Evolutionary conservation across 495 filamentous ascomycete genomes (phyloP).

Genomic region (Oleoguttula mirabilis): DNA sequence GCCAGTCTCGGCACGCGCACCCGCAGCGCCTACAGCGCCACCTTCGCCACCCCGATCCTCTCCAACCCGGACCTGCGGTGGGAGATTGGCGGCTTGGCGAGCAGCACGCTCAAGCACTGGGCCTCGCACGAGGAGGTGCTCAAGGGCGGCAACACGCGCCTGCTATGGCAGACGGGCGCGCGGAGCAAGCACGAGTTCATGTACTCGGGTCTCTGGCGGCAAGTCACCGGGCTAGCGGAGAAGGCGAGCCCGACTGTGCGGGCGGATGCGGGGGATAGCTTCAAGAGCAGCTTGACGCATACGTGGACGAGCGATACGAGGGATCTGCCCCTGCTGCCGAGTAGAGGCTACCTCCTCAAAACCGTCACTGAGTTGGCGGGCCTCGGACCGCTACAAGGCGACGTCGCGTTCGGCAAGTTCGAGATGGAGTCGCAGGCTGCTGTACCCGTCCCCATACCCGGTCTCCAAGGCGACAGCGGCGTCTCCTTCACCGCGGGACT

Average conservation of each 20-base stretch:
- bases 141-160: constrained; percentile 64
- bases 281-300: constrained; percentile 77
- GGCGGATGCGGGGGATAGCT: constrained; percentile 75
- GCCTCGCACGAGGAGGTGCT: constrained; percentile 84
- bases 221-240: constrained; percentile 62
- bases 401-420: constrained; percentile 80
- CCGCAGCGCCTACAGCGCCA: constrained; percentile 72
- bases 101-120: constrained; percentile 74
- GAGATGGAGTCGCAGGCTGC: constrained; percentile 72
- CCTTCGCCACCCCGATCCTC: constrained; percentile 66
- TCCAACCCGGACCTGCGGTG: constrained; percentile 69
- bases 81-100: constrained; percentile 64
- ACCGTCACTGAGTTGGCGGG: constrained; percentile 72
- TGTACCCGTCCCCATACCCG: constrained; percentile 56
- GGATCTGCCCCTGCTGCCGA: constrained; percentile 72
- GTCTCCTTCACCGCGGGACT: constrained; percentile 56
- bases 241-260: constrained; percentile 70
- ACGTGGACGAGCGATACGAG: constrained; percentile 67
- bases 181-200: constrained; percentile 60
- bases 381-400: constrained; percentile 69
- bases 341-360: constrained; percentile 65
- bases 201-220: constrained; percentile 76
- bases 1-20: constrained; percentile 81
- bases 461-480: constrained; percentile 55
- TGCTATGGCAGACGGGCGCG: constrained; percentile 53